Evolutionary conservation across 495 filamentous ascomycete genomes (phyloP), one percentile per base, ranked within the genome.

Genomic region (Aeminium ludgeri): DNA sequence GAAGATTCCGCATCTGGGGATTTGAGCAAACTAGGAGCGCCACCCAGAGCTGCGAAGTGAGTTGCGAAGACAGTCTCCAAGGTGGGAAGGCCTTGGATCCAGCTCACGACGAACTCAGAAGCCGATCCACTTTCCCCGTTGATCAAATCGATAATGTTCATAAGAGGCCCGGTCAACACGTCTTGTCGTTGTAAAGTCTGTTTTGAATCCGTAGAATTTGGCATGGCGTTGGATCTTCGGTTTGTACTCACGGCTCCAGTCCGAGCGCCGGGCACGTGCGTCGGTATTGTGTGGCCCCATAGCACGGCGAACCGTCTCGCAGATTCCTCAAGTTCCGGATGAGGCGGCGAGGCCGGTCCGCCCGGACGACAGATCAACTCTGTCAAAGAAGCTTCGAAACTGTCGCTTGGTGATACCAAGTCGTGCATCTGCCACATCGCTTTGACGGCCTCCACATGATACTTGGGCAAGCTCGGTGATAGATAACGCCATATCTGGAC

Each of bases 21-120:
- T 25, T 8, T 25, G n/a, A n/a, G n/a, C 7, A n/a, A 16, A 13
- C 35, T 19, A 38, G 35, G 12, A 25, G 4, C 3, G 15, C 12
- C 19, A 15, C 3, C 34, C 18, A 44, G 11, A 12, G 19, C 11
- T 12, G 30, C 34, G 29, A 44, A 38, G 11, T 34, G 32, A 11
- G 59, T 32, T 10, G 43, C 33, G 36, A 58, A 52, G 2, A 62
- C 54, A 69, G 68, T 72, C 40, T 75, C 69, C 48, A 82, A 61
- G n/a, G 66, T 72, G 34, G 76, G 62, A 13, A 91, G 62, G 34
- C 71, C 81, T 50, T 80, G 77, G 6, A 97, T 62, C 89, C 89
- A 97, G 28, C 6, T 25, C 7, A 13, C 32, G 6, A 94, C 74
- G 3, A 78, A 66, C 43, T 80, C 67, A 46, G 71, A 78, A 31